Percentiles rank a stretch among this genome's conserved stretches.
These are phyloP conservation scores for Beauveria pseudobassiana DNA, from an alignment of 2,329 filamentous ascomycete species.

Conservation along the genomic window DNA sequence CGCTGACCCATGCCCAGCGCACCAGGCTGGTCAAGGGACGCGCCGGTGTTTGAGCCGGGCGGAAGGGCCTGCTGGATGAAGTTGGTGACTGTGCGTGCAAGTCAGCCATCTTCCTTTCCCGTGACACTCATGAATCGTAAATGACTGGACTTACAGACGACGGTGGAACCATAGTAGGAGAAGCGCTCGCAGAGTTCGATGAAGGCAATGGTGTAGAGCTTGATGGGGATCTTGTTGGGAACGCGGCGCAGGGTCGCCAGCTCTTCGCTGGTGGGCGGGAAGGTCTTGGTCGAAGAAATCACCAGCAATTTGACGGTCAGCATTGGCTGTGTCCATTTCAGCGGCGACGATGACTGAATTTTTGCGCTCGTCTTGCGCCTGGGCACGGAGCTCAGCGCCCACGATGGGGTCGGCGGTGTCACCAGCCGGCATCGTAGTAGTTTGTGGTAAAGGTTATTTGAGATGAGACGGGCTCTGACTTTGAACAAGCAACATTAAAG, in stretches of 20 bases:
- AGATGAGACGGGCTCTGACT: too few relatives aligned
- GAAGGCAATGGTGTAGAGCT: constrained; percentile 56
- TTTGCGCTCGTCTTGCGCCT: constrained; percentile 14
- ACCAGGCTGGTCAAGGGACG: constrained; percentile 36
- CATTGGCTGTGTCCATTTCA: neutral
- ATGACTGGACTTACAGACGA: constrained; percentile 53
- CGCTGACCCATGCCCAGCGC: constrained; percentile 52
- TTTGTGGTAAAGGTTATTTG: neutral
- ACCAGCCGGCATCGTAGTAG: constrained; percentile 5
- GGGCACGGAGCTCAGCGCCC: constrained; percentile 12
- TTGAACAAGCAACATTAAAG: too few relatives aligned
- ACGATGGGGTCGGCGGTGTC: constrained; percentile 23
- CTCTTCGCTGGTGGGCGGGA: constrained; percentile 42
- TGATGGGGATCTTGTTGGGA: constrained; percentile 50
- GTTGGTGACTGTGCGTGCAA: constrained; percentile 39
- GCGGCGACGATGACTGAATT: constrained; percentile 1
- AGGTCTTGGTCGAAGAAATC: neutral
- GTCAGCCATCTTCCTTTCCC: neutral
- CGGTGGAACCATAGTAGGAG: constrained; percentile 62
- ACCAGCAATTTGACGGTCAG: neutral
- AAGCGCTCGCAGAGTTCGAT: constrained; percentile 66
- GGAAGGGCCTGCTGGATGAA: constrained; percentile 55
- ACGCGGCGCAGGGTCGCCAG: constrained; percentile 45
- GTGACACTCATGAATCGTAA: too few relatives aligned
- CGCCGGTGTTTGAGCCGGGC: constrained; percentile 45